These are phyloP conservation scores for Fusarium subtropicale DNA, from an alignment of 2,329 filamentous ascomycete genomes.

Conservation along the genomic window DNA sequence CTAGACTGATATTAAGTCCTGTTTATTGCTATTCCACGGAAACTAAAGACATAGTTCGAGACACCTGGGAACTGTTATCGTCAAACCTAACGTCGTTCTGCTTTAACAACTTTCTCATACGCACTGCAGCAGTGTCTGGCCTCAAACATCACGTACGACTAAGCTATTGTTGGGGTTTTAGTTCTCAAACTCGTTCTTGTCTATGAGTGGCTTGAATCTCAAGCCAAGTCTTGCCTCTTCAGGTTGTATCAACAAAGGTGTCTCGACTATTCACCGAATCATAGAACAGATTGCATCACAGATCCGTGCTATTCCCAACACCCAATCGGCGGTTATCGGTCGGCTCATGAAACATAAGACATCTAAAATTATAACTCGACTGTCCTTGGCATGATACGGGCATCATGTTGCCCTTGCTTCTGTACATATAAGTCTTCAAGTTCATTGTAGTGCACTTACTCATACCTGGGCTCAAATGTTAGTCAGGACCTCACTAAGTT, in stretches of 20 bases:
- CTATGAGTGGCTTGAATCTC: slow-evolving; percentile 29
- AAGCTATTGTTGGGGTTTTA: background rate
- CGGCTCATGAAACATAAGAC: slow-evolving; percentile 24
- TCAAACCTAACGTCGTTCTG: background rate
- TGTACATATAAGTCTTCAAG: background rate
- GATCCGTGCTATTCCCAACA: slow-evolving; percentile 9
- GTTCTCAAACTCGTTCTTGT: slow-evolving; percentile 24
- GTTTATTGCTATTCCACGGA: background rate
- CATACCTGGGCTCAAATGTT: background rate
- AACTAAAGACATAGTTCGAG: background rate
- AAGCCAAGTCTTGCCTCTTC: slow-evolving; percentile 28
- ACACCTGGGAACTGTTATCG: too few relatives aligned
- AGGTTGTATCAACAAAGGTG: slow-evolving; percentile 20
- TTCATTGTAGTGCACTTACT: background rate
- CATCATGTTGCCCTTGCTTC: too few relatives aligned
- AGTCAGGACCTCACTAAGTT: too few relatives aligned
- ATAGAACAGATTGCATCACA: slow-evolving; percentile 15
- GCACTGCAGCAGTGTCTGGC: background rate
- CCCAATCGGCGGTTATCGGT: slow-evolving; percentile 29
- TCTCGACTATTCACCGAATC: slow-evolving; percentile 36
- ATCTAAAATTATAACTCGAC: background rate
- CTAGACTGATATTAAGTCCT: background rate
- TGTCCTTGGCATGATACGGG: background rate
- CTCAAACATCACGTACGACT: background rate
- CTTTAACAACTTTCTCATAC: background rate